A percentile compares a stretch with the other conserved stretches of the same genome.
Conservation (phyloP, 441 rosid species). For the Dalechampia spathulata region DNA sequence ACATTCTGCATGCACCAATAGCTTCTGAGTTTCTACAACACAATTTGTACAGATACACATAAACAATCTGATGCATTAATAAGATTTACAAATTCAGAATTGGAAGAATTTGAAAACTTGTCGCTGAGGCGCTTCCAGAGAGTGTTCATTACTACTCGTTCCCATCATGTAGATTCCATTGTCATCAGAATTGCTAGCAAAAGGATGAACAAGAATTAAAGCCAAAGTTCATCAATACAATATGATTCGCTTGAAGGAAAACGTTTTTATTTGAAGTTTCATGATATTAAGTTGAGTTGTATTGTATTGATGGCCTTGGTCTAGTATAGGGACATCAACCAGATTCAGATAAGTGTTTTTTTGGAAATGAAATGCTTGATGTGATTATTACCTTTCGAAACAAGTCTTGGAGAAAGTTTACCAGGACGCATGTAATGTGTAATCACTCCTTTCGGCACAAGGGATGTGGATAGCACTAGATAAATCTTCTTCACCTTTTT, state of each 20-base stretch:
- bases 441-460: slow-evolving; percentile 58
- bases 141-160: no score
- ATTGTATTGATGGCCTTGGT: no score
- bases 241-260: no score
- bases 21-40: no score
- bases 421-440: slow-evolving; percentile 86
- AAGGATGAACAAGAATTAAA: not conserved
- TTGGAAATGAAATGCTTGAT: no score
- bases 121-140: not conserved
- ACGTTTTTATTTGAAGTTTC: no score
- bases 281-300: no score
- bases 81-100: not conserved
- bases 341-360: no score
- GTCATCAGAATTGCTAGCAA: not conserved
- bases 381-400: slow-evolving; percentile 71
- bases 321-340: no score
- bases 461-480: slow-evolving; percentile 73
- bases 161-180: not conserved
- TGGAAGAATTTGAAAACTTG: not conserved
- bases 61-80: not conserved
- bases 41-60: not conserved
- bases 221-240: no score
- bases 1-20: no score
- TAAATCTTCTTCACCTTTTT: slow-evolving; percentile 77
- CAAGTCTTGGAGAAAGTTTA: slow-evolving; percentile 71